Evolutionary conservation across 495 filamentous ascomycete genomes (phyloP).

Genomic region (Neurospora tetraspora): DNA sequence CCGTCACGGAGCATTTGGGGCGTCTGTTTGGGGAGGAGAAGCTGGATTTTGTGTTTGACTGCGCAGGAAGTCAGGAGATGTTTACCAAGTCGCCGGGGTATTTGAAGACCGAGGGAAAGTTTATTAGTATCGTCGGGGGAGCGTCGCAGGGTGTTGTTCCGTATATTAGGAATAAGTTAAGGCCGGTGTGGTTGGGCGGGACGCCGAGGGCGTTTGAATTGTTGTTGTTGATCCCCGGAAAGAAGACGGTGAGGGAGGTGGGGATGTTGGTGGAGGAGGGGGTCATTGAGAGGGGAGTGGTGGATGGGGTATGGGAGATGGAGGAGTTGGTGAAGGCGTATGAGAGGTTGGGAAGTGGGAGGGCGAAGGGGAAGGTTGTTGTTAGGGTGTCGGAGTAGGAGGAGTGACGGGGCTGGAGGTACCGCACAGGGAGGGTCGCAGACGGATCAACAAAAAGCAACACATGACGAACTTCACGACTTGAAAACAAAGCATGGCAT

Average conservation of each 20-base stretch:
- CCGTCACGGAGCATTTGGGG: constrained; percentile 18
- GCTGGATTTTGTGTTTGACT: constrained; percentile 33
- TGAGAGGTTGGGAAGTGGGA: constrained; percentile 23
- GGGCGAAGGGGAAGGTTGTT: constrained; percentile 30
- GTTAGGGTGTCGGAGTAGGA: constrained; percentile 12
- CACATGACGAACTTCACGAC: neutral
- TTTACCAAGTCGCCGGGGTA: neutral
- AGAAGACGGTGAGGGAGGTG: constrained; percentile 15
- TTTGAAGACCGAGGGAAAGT: constrained; percentile 3
- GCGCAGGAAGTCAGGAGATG: constrained; percentile 22
- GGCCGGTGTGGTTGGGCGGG: constrained; percentile 28
- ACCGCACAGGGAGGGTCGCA: neutral
- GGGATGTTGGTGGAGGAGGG: constrained; percentile 20
- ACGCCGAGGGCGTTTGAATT: constrained; percentile 25
- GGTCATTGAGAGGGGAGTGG: constrained; percentile 17
- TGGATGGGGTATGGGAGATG: constrained; percentile 31
- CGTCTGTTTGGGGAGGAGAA: constrained; percentile 13
- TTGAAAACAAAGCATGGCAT: neutral
- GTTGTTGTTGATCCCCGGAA: constrained; percentile 20
- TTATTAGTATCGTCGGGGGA: constrained; percentile 28
- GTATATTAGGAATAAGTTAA: constrained; percentile 20
- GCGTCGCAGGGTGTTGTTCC: constrained; percentile 18
- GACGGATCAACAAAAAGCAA: neutral
- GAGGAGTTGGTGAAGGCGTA: constrained; percentile 22
- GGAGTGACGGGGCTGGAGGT: neutral